These are phyloP conservation scores for Solanum hybrid DNA, from an alignment of 305 asterid species.

Conservation along the genomic window DNA sequence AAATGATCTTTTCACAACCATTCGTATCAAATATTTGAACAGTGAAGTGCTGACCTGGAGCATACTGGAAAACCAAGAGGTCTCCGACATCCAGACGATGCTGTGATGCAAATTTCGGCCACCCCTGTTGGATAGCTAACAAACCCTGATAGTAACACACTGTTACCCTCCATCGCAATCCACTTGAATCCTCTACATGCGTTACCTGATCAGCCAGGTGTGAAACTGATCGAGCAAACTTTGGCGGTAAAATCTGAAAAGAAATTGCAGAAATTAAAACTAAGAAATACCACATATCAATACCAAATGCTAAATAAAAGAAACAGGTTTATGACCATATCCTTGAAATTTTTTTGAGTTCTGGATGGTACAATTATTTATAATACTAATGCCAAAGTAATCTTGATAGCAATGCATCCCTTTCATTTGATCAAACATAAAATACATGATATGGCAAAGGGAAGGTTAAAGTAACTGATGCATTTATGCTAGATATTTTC, in stretches of 20 bases:
- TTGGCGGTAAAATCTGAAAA: slow-evolving; percentile 21
- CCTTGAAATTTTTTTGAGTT: neutral
- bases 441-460: neutral
- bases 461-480: neutral
- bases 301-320: neutral
- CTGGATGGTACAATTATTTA: neutral
- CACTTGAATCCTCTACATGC: slow-evolving; percentile 21
- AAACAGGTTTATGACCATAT: neutral
- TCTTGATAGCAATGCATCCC: neutral
- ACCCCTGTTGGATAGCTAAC: slow-evolving; percentile 19
- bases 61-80: slow-evolving; percentile 10
- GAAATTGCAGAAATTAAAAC: neutral
- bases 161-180: slow-evolving; percentile 7
- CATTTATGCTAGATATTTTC: neutral
- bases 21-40: slow-evolving; percentile 13
- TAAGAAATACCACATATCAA: neutral
- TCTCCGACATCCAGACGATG: slow-evolving; percentile 14
- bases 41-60: slow-evolving; percentile 7
- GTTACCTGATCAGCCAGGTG: slow-evolving; percentile 11
- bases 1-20: slow-evolving; percentile 5
- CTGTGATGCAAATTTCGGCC: slow-evolving; percentile 14
- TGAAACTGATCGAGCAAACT: neutral
- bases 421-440: neutral
- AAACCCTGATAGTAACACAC: slow-evolving; percentile 7
- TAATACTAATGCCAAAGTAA: neutral